Evolutionary conservation across 306 rosid species (phyloP).

Genomic region (Begonia masoniana): DNA sequence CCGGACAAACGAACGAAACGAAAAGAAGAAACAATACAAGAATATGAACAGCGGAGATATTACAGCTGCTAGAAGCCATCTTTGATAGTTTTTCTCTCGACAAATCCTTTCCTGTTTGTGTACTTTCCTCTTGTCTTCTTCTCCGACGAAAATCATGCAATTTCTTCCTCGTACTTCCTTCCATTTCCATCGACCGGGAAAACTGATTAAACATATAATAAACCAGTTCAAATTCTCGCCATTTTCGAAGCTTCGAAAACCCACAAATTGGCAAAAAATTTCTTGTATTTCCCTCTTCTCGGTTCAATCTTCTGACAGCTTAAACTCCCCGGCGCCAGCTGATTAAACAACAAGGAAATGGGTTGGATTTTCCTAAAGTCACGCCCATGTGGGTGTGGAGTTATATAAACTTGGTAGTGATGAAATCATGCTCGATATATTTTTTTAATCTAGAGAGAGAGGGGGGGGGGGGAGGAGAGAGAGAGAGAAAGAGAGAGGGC

Average conservation of each 20-base stretch:
- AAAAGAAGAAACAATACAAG: slow-evolving; percentile 1
- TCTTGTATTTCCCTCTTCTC: neutral
- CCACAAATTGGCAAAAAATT: neutral
- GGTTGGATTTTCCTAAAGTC: slow-evolving; percentile 35
- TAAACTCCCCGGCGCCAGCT: slow-evolving; percentile 22
- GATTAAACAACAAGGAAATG: slow-evolving; percentile 21
- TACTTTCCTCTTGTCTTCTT: neutral
- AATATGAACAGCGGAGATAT: neutral
- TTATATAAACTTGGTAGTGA: slow-evolving; percentile 44
- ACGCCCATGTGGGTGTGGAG: slow-evolving; percentile 57
- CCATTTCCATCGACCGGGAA: slow-evolving; percentile 13
- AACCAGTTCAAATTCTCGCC: slow-evolving; percentile 19
- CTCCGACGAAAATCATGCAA: slow-evolving; percentile 14
- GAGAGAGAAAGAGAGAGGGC: neutral
- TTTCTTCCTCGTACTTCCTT: slow-evolving; percentile 25
- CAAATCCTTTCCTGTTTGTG: neutral
- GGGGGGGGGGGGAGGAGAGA: neutral
- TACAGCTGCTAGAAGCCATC: slow-evolving; percentile 29
- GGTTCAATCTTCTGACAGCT: slow-evolving; percentile 24
- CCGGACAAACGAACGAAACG: slow-evolving; percentile 23
- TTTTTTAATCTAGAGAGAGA: slow-evolving; percentile 1
- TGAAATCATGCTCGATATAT: slow-evolving; percentile 34
- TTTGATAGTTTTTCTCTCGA: slow-evolving; percentile 21
- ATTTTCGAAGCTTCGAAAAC: no score
- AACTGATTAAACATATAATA: neutral